Conservation (phyloP, 768 basidiomycete genomes). For the Podaxis sp. region DNA sequence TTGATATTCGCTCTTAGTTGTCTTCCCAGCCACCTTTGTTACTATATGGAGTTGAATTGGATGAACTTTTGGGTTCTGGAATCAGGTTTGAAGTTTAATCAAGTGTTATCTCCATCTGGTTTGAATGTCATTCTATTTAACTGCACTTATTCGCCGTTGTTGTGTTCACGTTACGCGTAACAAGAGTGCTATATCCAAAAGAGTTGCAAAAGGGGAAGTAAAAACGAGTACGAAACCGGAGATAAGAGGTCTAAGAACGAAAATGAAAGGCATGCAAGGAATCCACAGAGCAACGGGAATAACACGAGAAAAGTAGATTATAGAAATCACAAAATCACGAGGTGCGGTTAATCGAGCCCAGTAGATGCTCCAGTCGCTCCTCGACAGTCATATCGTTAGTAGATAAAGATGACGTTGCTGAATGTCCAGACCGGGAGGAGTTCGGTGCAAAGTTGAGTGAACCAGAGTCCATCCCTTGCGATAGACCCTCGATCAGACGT, state of each 20-base stretch:
- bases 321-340: slow-evolving; percentile 22
- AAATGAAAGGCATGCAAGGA: slow-evolving; percentile 14
- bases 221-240: not conserved
- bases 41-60: not conserved
- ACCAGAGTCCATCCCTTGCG: slow-evolving; percentile 76
- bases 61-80: not conserved
- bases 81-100: not conserved
- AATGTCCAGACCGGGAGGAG: slow-evolving; percentile 38
- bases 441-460: slow-evolving; percentile 71
- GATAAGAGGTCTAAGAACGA: slow-evolving; percentile 17
- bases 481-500: slow-evolving; percentile 78
- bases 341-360: slow-evolving; percentile 37
- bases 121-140: not conserved
- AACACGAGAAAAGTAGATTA: slow-evolving; percentile 18
- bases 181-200: slow-evolving; percentile 3
- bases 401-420: slow-evolving; percentile 62
- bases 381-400: slow-evolving; percentile 67
- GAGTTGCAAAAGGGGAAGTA: not conserved
- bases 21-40: not conserved
- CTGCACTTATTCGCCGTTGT: not conserved
- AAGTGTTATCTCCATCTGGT: not conserved
- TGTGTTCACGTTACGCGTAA: slow-evolving; percentile 8
- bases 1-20: not conserved
- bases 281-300: slow-evolving; percentile 16
- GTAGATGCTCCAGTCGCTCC: slow-evolving; percentile 72